phyloP scores from a whole-genome alignment of 352 stramenopile species.

The Pythium dissimile region DNA sequence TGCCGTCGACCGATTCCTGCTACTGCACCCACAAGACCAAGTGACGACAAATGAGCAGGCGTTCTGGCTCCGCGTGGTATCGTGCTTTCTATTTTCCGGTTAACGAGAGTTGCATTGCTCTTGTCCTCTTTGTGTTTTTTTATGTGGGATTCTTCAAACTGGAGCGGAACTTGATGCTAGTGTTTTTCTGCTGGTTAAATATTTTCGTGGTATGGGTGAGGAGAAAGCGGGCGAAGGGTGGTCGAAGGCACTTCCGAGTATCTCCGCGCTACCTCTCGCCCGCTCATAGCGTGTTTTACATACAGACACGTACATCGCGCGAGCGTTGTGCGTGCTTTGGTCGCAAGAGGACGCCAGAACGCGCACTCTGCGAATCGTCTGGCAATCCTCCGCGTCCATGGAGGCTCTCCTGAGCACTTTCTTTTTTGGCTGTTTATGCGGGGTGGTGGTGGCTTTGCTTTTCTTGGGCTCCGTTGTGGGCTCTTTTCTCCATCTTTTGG shows the following conservation, averaged over 20 bases:
- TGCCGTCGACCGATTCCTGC: slow-evolving; percentile 16
- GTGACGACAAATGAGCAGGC: slow-evolving; percentile 16
- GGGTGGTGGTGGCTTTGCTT: slow-evolving; percentile 2
- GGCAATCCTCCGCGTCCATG: too few relatives aligned
- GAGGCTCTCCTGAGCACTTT: background rate
- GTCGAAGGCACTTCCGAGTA: too few relatives aligned
- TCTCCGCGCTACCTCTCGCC: too few relatives aligned
- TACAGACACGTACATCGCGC: too few relatives aligned
- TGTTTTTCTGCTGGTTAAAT: slow-evolving; percentile 23
- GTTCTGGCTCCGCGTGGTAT: slow-evolving; percentile 23
- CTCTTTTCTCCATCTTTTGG: slow-evolving; percentile 35
- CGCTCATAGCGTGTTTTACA: too few relatives aligned
- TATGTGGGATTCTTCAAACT: background rate
- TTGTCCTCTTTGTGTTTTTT: background rate
- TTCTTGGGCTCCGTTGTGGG: slow-evolving; percentile 22
- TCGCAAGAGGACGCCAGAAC: too few relatives aligned
- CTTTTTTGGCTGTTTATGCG: background rate
- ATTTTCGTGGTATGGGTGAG: slow-evolving; percentile 5
- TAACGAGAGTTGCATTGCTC: slow-evolving; percentile 1
- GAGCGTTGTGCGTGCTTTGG: too few relatives aligned
- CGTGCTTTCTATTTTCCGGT: slow-evolving; percentile 26
- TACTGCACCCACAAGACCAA: slow-evolving; percentile 2
- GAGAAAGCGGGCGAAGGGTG: background rate
- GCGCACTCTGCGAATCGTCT: too few relatives aligned
- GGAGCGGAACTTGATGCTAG: background rate